Evolutionary conservation across 2,329 filamentous ascomycete species (phyloP), one percentile per base, ranked within the genome.

Genomic region (Ophiostoma pallidulum): DNA sequence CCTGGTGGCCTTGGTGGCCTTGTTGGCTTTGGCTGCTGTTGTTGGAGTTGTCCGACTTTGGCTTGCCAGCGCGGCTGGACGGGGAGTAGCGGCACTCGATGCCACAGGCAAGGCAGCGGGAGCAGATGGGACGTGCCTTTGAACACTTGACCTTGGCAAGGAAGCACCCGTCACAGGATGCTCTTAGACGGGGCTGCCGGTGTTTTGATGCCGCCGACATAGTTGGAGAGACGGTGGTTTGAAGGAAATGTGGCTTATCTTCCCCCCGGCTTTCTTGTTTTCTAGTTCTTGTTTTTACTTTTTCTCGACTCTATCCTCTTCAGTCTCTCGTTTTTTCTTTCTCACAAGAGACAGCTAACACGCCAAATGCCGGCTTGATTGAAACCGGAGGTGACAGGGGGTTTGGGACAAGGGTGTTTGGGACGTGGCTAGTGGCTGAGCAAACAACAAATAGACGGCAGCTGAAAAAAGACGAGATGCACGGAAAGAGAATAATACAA

Each of bases 81-180:
- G 72, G 73, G 14, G 72, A 75, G 53, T 76, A 77, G 8, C 65
- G 66, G 54, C 73, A 77, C 41, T 72, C 63, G 35, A 68, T 66
- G 8, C 73, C 73, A 37, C 67, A 71, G 3, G 66, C 58, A 3
- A 75, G 62, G 52, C 73, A 77, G 35, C 73, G 66, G n/a, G 66
- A 66, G 58, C 73, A 77, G 41, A 75, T 67, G 2, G 73, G 73
- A n/a, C 71, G 62, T 3, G 64, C 63, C 54, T 76, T 76, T 51
- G 70, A 73, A 59, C 73, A 77, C 55, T 75, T 76, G 60, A 77
- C 72, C 56, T 77, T 77, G 51, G 73, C 73, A 18, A 73, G 59
- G 57, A 75, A 75, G 59, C 73, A 77, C 8, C 70, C 71, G 51
- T 77, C 73, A 56, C 73, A 77, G 16, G 73, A 75, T 19, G 59